Percentiles rank a stretch among this genome's conserved stretches.
These are phyloP conservation scores for Megacollybia marginata DNA, from an alignment of 768 basidiomycete species.

Conservation along the genomic window DNA sequence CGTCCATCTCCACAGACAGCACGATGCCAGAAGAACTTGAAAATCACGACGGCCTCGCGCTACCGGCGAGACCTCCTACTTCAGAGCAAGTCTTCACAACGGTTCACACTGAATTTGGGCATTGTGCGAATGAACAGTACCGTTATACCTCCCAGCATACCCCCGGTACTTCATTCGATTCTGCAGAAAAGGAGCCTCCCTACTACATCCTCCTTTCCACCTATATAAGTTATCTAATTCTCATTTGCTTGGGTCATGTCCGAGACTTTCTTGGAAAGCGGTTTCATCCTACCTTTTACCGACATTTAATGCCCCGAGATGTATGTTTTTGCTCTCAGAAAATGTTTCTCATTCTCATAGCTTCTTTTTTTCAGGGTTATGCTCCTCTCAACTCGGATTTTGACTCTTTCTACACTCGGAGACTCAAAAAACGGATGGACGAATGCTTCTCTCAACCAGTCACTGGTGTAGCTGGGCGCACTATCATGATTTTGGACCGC, in stretches of 20 bases:
- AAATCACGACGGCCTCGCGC: constrained; percentile 44
- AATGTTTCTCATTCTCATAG: not conserved
- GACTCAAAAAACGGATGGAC: constrained; percentile 89
- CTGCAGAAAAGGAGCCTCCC: constrained; percentile 77
- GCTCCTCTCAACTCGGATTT: constrained; percentile 97
- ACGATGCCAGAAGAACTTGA: constrained; percentile 53
- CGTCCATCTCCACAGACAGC: constrained; percentile 64
- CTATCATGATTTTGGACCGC: constrained; percentile 81
- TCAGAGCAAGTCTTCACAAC: constrained; percentile 75
- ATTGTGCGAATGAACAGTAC: constrained; percentile 72
- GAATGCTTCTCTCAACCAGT: constrained; percentile 92
- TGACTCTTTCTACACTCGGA: constrained; percentile 97
- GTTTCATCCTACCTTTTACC: constrained; percentile 59
- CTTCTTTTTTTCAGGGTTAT: constrained; percentile 60
- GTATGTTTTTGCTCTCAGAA: constrained; percentile 38
- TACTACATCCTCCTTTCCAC: constrained; percentile 90
- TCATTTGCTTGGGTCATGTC: constrained; percentile 87
- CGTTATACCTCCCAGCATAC: constrained; percentile 63
- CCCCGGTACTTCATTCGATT: constrained; percentile 39
- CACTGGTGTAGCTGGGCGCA: constrained; percentile 93
- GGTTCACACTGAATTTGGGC: constrained; percentile 88
- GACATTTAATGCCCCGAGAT: constrained; percentile 75
- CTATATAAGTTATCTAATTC: constrained; percentile 88
- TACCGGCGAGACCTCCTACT: constrained; percentile 64
- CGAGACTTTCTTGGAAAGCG: constrained; percentile 94